Conservation (phyloP, 805 yeast species). For the Saccharomycopsis sp. region DNA sequence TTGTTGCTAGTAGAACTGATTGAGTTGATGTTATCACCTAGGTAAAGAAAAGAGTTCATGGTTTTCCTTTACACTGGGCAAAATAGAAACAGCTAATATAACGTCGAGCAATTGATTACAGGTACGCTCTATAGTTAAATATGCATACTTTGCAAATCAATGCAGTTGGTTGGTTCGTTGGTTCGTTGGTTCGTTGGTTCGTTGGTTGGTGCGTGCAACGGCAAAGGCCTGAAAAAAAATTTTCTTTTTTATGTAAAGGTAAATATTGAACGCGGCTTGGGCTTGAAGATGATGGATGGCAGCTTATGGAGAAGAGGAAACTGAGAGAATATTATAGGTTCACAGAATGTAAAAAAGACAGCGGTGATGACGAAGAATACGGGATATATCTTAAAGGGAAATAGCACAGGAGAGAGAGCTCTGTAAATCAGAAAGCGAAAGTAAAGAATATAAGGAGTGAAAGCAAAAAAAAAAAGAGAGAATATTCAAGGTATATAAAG, state of each 20-base stretch:
- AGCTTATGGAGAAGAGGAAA: too few relatives aligned
- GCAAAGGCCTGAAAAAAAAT: not conserved
- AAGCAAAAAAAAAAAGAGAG: not conserved
- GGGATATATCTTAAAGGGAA: not conserved
- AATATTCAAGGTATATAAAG: not conserved
- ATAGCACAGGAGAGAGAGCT: not conserved
- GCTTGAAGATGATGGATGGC: not conserved
- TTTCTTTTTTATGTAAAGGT: not conserved
- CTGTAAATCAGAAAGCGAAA: not conserved
- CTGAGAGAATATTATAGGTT: too few relatives aligned
- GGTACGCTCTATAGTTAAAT: constrained; percentile 1
- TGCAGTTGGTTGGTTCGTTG: not conserved
- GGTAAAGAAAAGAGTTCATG: constrained; percentile 8
- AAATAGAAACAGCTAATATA: too few relatives aligned
- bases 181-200: too few relatives aligned
- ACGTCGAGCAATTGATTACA: not conserved
- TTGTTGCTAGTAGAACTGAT: not conserved
- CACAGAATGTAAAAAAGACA: not conserved
- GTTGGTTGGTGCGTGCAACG: not conserved
- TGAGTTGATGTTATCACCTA: constrained; percentile 5
- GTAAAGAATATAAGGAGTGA: not conserved
- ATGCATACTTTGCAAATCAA: not conserved
- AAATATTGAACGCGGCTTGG: not conserved
- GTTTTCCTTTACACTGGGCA: not conserved
- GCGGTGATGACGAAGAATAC: not conserved